Base-by-base conservation (phyloP, 768 basidiomycete genomes). In the Agaricus sinodeliciosus region DNA sequence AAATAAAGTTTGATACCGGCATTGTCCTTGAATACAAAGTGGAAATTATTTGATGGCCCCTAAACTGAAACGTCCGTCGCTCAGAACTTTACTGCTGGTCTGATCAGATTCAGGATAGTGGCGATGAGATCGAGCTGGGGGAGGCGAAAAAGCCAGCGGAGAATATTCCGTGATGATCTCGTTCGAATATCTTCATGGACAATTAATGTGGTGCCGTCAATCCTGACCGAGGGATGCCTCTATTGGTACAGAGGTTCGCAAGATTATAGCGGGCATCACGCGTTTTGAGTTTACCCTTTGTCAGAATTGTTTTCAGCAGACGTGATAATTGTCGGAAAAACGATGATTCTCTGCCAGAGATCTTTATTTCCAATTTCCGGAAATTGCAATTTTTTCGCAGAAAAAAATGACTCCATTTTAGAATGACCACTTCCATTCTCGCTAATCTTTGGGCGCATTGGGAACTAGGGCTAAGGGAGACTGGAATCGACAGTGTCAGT, bases 1-100 rank as follows among this genome's bases (percentile, higher is more conserved):
- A 18, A 40, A 46, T 53, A 53, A 53, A 15, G 51, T 53, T 53
- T 45, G 37, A 53, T 53, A 16, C 27, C 44, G 44, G 27, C 43
- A 53, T 19, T 26, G 18, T 31, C 51, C 37, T 40, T 7, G 13
- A 31, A 41, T 53, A 12, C 44, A 28, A 9, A 46, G 39, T 22
- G 44, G 51, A 40, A 26, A 46, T 46, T 27, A 41, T 19, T 46
- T 13, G 27, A 19, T 16, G n/a, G 13, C 15, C 36, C 50, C 34
- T 12, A 40, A 47, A 53, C 36, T 44, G 45, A 53, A 40, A 40
- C 44, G 1, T 37, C 51, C 25, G 18, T 9, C 27, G 35, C 44
- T 40, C 37, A 26, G 45, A 53, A 53, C 51, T 22, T 53, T 46
- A 39, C 51, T 53, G 35, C 31, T 26, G 16, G 16, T 25, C 22